Conservation (phyloP, 2,329 filamentous ascomycete genomes). For the Penicillium expansum region DNA sequence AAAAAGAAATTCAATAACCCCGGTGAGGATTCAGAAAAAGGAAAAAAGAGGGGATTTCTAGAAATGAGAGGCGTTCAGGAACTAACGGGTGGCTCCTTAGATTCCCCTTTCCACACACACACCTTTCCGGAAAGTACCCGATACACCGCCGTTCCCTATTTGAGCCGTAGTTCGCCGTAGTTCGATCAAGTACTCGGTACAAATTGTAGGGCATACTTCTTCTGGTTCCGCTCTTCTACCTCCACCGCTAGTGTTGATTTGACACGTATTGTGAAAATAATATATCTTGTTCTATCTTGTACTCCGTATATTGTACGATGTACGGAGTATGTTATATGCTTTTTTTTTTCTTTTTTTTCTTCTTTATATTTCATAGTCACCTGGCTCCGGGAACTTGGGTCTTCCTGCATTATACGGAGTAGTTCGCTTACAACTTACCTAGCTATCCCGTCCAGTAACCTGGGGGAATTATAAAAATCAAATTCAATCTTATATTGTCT, state of each 20-base stretch:
- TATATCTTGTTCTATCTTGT: no score
- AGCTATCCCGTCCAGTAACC: neutral
- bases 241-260: conserved; percentile 15
- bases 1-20: neutral
- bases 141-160: conserved; percentile 5
- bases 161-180: neutral
- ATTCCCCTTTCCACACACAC: conserved; percentile 10
- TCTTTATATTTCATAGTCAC: neutral
- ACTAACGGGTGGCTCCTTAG: conserved; percentile 11
- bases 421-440: no score
- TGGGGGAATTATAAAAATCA: neutral
- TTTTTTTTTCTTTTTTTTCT: neutral
- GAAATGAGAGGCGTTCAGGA: conserved; percentile 11
- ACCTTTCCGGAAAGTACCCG: neutral
- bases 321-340: neutral
- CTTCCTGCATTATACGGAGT: neutral
- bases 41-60: conserved; percentile 1
- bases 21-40: neutral
- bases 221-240: neutral
- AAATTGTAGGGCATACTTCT: neutral
- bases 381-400: neutral
- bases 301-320: neutral
- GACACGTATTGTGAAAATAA: conserved; percentile 18
- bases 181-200: conserved; percentile 5
- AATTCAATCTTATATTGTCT: neutral